A percentile compares a stretch with the other conserved stretches of the same genome.
Conservation (phyloP, 2,329 filamentous ascomycete species). For the Xylariomycetidae sp. region DNA sequence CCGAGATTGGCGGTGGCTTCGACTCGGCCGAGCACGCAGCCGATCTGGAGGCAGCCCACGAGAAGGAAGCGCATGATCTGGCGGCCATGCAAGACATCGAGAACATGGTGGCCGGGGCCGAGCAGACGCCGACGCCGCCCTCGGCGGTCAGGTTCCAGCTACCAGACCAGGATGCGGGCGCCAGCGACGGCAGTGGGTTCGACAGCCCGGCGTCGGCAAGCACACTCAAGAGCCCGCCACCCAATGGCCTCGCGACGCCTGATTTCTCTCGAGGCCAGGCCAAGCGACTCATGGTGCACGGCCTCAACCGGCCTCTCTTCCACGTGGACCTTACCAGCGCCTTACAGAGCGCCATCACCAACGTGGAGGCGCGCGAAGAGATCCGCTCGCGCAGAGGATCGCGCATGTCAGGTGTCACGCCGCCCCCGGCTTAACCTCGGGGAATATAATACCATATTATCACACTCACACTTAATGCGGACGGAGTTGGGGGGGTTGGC, state of each 20-base stretch:
- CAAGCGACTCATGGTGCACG: constrained; percentile 69
- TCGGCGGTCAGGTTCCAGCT: constrained; percentile 14
- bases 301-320: constrained; percentile 87
- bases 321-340: constrained; percentile 89
- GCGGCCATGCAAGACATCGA: constrained; percentile 18
- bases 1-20: constrained; percentile 71
- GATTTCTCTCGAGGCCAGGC: no score
- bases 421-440: constrained; percentile 9
- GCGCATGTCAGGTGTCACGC: constrained; percentile 18
- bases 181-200: no score
- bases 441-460: no score
- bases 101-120: constrained; percentile 18
- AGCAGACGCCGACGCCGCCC: constrained; percentile 18
- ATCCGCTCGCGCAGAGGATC: no score
- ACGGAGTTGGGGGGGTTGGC: no score
- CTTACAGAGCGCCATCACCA: constrained; percentile 78
- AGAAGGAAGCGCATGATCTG: constrained; percentile 31
- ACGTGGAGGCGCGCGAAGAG: constrained; percentile 55
- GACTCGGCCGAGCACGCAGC: constrained; percentile 64
- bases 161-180: constrained; percentile 30
- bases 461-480: no score
- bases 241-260: no score
- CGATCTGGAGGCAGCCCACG: constrained; percentile 57
- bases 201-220: no score
- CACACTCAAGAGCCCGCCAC: no score